Percentiles rank a stretch among this genome's conserved stretches.
These are phyloP conservation scores for Aspergillus ochraceoroseus DNA, from an alignment of 2,329 filamentous ascomycete species.

Conservation along the genomic window DNA sequence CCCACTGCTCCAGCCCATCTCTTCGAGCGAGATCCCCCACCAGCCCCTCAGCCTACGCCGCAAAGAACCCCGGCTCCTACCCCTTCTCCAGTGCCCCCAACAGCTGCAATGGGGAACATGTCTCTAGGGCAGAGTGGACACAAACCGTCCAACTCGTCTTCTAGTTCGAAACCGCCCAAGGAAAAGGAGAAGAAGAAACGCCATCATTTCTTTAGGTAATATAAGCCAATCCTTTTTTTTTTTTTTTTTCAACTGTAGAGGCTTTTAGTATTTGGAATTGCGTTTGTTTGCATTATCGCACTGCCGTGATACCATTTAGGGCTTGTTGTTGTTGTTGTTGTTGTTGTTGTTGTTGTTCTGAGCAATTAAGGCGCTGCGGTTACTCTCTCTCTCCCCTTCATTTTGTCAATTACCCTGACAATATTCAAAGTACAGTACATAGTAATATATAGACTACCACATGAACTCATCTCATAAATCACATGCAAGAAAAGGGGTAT, in stretches of 20 bases:
- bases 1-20: conserved; percentile 80
- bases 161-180: conserved; percentile 30
- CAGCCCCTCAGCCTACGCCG: conserved; percentile 36
- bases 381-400: too few species aligned
- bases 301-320: conserved; percentile 36
- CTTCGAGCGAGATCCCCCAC: conserved; percentile 64
- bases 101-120: conserved; percentile 37
- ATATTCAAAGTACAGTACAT: too few species aligned
- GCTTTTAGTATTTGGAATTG: conserved; percentile 2
- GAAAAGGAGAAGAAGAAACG: conserved; percentile 53
- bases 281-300: conserved; percentile 20
- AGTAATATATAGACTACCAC: too few species aligned
- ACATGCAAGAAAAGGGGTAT: conserved; percentile 12
- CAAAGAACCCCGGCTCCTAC: conserved; percentile 23
- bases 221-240: not conserved
- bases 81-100: conserved; percentile 27
- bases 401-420: too few species aligned
- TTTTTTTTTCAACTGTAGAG: not conserved
- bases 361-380: conserved; percentile 13
- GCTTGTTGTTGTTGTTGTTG: too few species aligned
- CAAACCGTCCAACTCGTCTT: conserved; percentile 17
- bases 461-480: too few species aligned
- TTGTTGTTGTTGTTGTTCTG: too few species aligned
- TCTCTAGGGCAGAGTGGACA: conserved; percentile 41
- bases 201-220: conserved; percentile 50